Percentiles rank a stretch among this genome's conserved stretches.
These are phyloP conservation scores for Ceratobasidium sp. DNA, from an alignment of 1,284 basidiomycete species.

Conservation along the genomic window DNA sequence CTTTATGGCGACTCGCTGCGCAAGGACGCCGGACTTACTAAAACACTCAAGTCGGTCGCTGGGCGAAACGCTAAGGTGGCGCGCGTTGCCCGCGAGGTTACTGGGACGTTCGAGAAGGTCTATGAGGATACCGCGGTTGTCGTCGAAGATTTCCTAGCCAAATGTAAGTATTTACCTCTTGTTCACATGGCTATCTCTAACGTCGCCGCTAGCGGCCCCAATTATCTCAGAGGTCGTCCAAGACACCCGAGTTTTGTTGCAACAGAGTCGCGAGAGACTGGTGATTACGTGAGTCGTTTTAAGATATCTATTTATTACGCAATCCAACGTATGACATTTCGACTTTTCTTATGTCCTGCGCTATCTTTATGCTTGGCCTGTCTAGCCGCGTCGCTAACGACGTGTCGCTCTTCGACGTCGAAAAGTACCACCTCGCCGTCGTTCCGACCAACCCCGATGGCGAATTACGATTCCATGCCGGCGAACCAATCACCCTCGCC, in stretches of 20 bases:
- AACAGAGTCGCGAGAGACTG: slow-evolving; percentile 88
- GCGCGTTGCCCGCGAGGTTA: slow-evolving; percentile 88
- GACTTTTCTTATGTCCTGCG: background rate
- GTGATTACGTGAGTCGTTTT: slow-evolving; percentile 80
- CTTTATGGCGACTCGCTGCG: slow-evolving; percentile 93
- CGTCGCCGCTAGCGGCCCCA: slow-evolving; percentile 63
- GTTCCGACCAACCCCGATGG: slow-evolving; percentile 66
- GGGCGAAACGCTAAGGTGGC: slow-evolving; percentile 81
- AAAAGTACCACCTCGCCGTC: slow-evolving; percentile 81
- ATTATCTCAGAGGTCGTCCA: slow-evolving; percentile 85
- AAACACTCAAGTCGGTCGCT: slow-evolving; percentile 94
- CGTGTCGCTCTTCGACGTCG: slow-evolving; percentile 80
- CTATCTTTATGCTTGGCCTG: background rate
- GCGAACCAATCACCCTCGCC: slow-evolving; percentile 86
- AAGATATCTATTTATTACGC: slow-evolving; percentile 5
- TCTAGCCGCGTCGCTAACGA: slow-evolving; percentile 84
- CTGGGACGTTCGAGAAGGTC: slow-evolving; percentile 94
- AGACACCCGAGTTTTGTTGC: slow-evolving; percentile 92
- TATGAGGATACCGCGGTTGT: slow-evolving; percentile 91
- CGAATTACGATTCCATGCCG: slow-evolving; percentile 83
- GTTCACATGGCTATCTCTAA: background rate
- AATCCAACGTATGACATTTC: too few species aligned
- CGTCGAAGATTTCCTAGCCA: slow-evolving; percentile 92
- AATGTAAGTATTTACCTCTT: slow-evolving; percentile 69
- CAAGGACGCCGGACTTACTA: slow-evolving; percentile 95